These are phyloP conservation scores for Nidularia sp. DNA, from an alignment of 768 basidiomycete species.

Conservation along the genomic window DNA sequence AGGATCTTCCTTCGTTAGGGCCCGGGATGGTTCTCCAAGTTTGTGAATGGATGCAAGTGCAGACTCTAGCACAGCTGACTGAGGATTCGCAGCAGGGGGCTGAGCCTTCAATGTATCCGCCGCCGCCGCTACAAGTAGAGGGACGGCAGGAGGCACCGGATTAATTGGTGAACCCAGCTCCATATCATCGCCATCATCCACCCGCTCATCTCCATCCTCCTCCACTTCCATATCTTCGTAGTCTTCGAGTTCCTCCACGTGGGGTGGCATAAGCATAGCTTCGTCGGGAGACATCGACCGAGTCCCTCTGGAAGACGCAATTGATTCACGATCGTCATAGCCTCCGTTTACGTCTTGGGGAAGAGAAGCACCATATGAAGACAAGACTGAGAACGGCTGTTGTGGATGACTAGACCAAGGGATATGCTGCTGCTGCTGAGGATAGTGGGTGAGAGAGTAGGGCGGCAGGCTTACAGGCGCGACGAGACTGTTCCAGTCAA, in stretches of 20 bases:
- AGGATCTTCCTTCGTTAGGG: conserved; percentile 1
- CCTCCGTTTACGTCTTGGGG: conserved; percentile 2
- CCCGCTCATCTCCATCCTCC: neutral
- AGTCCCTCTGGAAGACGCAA: conserved; percentile 13
- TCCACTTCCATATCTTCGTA: neutral
- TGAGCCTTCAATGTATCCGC: conserved; percentile 1
- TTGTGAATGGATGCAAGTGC: no score
- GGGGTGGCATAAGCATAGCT: neutral
- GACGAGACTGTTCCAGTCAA: neutral
- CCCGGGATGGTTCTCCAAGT: neutral
- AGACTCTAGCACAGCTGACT: neutral
- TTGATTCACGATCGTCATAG: conserved; percentile 16
- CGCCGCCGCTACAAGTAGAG: neutral
- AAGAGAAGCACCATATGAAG: conserved; percentile 10
- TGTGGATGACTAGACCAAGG: neutral
- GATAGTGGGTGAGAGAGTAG: neutral
- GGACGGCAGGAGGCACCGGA: neutral
- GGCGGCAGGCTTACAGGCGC: neutral
- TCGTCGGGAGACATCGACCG: neutral
- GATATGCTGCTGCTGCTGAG: neutral
- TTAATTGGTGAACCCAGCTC: conserved; percentile 20
- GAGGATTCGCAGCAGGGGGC: conserved; percentile 1
- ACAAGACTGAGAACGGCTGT: neutral
- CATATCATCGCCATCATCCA: conserved; percentile 12
- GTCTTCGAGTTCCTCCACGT: neutral